phyloP scores from a whole-genome alignment of 225 moss, liverwort and hornwort species.

The Bryum argenteum region DNA sequence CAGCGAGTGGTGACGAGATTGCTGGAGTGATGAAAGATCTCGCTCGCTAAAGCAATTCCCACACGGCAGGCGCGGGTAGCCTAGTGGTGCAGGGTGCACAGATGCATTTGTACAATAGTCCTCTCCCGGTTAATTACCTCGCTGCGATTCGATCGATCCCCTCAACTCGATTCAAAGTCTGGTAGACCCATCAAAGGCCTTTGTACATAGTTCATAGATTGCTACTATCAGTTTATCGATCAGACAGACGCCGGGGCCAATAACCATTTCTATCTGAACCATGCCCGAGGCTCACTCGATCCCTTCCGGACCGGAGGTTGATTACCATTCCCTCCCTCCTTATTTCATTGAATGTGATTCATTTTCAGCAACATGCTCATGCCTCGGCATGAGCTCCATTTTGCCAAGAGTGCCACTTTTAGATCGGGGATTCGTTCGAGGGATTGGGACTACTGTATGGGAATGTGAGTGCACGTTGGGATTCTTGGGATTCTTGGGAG shows the following conservation, averaged over 20 bases:
- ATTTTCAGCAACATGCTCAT: no score
- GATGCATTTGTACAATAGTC: constrained; percentile 69
- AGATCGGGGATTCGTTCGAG: not conserved
- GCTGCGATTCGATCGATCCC: constrained; percentile 7
- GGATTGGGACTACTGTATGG: not conserved
- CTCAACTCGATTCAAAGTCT: constrained; percentile 14
- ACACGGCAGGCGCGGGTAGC: constrained; percentile 15
- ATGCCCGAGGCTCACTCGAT: not conserved
- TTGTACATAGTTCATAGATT: constrained; percentile 45
- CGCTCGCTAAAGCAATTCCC: constrained; percentile 3
- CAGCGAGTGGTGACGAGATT: constrained; percentile 23
- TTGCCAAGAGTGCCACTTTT: no score
- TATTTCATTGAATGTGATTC: not conserved
- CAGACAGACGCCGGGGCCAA: not conserved
- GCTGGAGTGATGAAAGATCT: constrained; percentile 29
- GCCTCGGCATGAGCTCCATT: no score
- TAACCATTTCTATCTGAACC: not conserved
- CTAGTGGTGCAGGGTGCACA: constrained; percentile 57
- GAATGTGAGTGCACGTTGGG: not conserved
- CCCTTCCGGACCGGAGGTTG: constrained; percentile 4
- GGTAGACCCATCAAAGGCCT: constrained; percentile 33
- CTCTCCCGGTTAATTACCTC: constrained; percentile 41
- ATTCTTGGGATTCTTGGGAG: not conserved
- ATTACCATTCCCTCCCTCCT: constrained; percentile 11
- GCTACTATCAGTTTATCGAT: not conserved